phyloP scores from a whole-genome alignment of 1,139 yeast genomes.

The Yamadazyma trypodendri region DNA sequence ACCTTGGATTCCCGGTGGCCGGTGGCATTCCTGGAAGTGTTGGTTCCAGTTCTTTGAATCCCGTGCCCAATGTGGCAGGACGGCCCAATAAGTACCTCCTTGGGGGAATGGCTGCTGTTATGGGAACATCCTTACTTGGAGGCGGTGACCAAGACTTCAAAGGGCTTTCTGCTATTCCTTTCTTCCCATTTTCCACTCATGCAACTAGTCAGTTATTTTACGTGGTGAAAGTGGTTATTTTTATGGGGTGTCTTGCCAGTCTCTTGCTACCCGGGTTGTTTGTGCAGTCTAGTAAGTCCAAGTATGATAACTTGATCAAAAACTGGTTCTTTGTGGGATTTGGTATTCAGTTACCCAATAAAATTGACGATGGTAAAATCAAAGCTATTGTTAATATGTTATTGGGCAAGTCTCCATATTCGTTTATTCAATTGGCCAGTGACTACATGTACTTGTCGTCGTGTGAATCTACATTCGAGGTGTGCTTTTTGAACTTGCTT shows the following conservation, averaged over 20 bases:
- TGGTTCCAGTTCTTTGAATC: no score
- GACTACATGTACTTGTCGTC: constrained; percentile 32
- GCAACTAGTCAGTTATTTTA: constrained; percentile 28
- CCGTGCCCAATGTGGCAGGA: not conserved
- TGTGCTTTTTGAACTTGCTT: constrained; percentile 31
- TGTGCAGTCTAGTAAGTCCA: constrained; percentile 5
- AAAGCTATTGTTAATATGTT: constrained; percentile 22
- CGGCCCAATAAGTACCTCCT: constrained; percentile 37
- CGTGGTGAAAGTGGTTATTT: constrained; percentile 24
- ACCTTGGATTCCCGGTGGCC: no score
- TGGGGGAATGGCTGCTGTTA: constrained; percentile 58
- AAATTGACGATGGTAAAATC: constrained; percentile 19
- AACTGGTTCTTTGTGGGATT: constrained; percentile 28
- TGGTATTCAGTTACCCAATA: constrained; percentile 31
- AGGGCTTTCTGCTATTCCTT: constrained; percentile 38
- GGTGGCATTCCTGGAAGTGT: no score
- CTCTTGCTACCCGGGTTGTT: constrained; percentile 25
- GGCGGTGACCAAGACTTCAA: constrained; percentile 38
- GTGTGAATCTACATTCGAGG: constrained; percentile 39
- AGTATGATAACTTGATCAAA: constrained; percentile 10
- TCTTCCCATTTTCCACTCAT: constrained; percentile 30
- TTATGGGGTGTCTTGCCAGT: constrained; percentile 26
- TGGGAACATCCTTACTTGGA: constrained; percentile 46
- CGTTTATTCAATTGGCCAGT: constrained; percentile 20
- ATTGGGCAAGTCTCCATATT: constrained; percentile 20